Percentiles rank a stretch among this genome's conserved stretches.
These are phyloP conservation scores for Phialophora expanda DNA, from an alignment of 2,329 filamentous ascomycete species.

Conservation along the genomic window DNA sequence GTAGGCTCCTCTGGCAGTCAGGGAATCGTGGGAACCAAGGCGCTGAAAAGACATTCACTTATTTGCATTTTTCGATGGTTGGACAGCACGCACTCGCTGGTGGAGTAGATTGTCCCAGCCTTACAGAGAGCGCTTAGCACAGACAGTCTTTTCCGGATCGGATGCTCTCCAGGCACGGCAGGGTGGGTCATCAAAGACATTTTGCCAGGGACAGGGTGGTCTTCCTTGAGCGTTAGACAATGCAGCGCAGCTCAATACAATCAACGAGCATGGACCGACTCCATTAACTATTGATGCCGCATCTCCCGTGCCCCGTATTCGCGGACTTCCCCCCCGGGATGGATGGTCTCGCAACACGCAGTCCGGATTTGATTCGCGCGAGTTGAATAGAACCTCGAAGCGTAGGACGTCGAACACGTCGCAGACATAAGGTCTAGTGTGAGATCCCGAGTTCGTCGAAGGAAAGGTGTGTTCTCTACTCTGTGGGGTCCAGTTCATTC, in stretches of 20 bases:
- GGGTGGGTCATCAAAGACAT: neutral
- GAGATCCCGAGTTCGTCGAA: no score
- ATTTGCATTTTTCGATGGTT: neutral
- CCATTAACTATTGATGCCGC: neutral
- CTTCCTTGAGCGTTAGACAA: neutral
- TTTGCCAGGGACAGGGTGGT: neutral
- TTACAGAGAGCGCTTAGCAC: neutral
- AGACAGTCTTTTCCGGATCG: neutral
- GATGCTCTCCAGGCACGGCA: neutral
- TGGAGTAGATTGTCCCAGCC: neutral
- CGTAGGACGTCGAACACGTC: no score
- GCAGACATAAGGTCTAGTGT: no score
- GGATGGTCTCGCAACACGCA: neutral
- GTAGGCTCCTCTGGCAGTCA: neutral
- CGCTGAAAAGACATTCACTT: constrained; percentile 19
- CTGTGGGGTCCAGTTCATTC: no score
- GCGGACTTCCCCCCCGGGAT: neutral
- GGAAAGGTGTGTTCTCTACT: no score
- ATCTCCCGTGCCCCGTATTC: neutral
- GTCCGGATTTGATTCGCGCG: neutral
- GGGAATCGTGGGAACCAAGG: neutral
- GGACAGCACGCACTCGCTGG: neutral
- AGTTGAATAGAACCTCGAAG: neutral
- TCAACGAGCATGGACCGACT: neutral
- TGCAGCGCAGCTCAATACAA: neutral